phyloP scores from a whole-genome alignment of 1,139 yeast genomes.

The Kodamaea ohmeri region DNA sequence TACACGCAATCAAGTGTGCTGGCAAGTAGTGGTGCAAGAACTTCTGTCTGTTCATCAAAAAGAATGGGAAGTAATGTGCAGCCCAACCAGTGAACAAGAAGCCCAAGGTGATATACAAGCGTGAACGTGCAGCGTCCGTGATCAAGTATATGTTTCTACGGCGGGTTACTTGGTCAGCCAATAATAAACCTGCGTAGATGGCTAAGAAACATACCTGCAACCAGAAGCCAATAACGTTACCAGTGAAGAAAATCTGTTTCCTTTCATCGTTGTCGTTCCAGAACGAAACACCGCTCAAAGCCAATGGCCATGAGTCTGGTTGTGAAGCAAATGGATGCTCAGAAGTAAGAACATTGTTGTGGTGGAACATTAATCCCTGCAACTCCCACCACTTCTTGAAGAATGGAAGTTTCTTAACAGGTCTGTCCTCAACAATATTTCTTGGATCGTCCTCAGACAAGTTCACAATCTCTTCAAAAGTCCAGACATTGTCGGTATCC shows the following conservation, averaged over 20 bases:
- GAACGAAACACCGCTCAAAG: slow-evolving; percentile 89
- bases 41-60: slow-evolving; percentile 87
- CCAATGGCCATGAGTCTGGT: slow-evolving; percentile 93
- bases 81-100: slow-evolving; percentile 87
- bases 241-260: slow-evolving; percentile 82
- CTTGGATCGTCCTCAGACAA: slow-evolving; percentile 58
- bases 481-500: slow-evolving; percentile 73
- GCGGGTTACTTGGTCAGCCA: slow-evolving; percentile 75
- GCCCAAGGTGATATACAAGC: slow-evolving; percentile 76
- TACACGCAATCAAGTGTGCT: slow-evolving; percentile 87
- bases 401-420: slow-evolving; percentile 62
- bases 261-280: slow-evolving; percentile 74
- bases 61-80: slow-evolving; percentile 88
- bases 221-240: slow-evolving; percentile 94
- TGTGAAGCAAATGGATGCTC: slow-evolving; percentile 96
- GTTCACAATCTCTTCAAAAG: slow-evolving; percentile 66
- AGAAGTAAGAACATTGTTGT: slow-evolving; percentile 80
- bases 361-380: slow-evolving; percentile 86
- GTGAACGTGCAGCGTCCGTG: slow-evolving; percentile 62
- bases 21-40: slow-evolving; percentile 95
- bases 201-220: slow-evolving; percentile 69
- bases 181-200: slow-evolving; percentile 55
- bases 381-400: slow-evolving; percentile 85
- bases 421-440: slow-evolving; percentile 54
- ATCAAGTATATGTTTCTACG: slow-evolving; percentile 67